phyloP scores from a whole-genome alignment of 345 rosid genomes.

The Iberis pinnata region DNA sequence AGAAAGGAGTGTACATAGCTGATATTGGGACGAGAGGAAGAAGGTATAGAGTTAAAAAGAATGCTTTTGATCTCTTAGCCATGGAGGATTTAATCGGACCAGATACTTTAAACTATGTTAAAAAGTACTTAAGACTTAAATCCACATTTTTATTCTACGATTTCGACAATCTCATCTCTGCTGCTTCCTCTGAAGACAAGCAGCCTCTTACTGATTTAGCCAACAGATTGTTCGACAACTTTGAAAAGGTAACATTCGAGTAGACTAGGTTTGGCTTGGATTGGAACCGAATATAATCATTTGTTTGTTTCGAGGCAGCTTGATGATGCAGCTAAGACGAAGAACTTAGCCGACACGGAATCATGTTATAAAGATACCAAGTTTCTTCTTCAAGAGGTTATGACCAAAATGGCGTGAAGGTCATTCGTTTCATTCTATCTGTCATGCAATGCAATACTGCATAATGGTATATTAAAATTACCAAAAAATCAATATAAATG shows the following conservation, averaged over 20 bases:
- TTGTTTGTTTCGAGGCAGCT: conserved; percentile 37
- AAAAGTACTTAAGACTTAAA: conserved; percentile 70
- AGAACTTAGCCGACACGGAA: conserved; percentile 47
- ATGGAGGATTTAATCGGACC: conserved; percentile 80
- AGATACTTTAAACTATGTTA: conserved; percentile 65
- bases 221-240: conserved; percentile 68
- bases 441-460: too few relatives aligned
- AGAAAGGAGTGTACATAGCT: conserved; percentile 57
- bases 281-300: too few relatives aligned
- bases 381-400: conserved; percentile 60
- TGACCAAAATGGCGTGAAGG: conserved; percentile 50
- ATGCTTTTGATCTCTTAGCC: conserved; percentile 73
- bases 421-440: too few relatives aligned
- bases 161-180: conserved; percentile 75
- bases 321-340: conserved; percentile 54
- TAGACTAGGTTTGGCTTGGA: too few relatives aligned
- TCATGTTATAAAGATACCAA: conserved; percentile 46
- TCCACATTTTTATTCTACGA: conserved; percentile 68
- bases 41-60: conserved; percentile 55
- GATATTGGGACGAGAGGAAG: conserved; percentile 55
- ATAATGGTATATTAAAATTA: too few relatives aligned
- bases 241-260: conserved; percentile 59
- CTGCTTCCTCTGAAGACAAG: conserved; percentile 48
- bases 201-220: conserved; percentile 68
- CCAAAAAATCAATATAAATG: too few relatives aligned